phyloP scores from a whole-genome alignment of 2,329 filamentous ascomycete genomes.

The Stagonosporopsis vannaccii region DNA sequence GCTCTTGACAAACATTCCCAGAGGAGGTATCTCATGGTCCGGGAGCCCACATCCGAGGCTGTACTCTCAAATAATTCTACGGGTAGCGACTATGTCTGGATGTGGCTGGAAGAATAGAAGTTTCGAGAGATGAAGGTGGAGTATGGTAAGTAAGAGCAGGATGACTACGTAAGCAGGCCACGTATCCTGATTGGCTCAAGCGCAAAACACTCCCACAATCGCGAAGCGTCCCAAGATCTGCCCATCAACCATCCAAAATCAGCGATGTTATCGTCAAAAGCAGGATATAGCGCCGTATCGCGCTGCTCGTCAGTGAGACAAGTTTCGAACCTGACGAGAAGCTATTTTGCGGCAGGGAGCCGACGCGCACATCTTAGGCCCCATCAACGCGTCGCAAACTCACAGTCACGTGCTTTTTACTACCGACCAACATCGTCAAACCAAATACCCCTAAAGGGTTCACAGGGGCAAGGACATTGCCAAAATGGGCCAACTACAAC shows the following conservation, averaged over 20 bases:
- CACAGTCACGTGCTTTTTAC: slow-evolving; percentile 12
- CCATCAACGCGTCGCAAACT: slow-evolving; percentile 9
- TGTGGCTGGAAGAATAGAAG: not conserved
- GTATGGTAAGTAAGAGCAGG: not conserved
- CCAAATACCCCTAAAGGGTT: not conserved
- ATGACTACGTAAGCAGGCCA: slow-evolving; percentile 6
- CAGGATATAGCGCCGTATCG: not conserved
- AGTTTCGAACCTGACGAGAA: not conserved
- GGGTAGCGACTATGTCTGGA: not conserved
- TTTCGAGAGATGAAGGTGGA: not conserved
- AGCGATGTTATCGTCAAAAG: slow-evolving; percentile 9
- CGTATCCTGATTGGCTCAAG: slow-evolving; percentile 11
- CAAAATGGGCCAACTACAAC: not conserved
- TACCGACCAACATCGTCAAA: not conserved
- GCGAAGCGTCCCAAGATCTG: not conserved
- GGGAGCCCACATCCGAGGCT: no score
- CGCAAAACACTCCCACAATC: not conserved
- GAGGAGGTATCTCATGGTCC: not conserved
- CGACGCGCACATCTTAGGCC: not conserved
- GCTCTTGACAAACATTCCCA: not conserved
- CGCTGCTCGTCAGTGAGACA: not conserved
- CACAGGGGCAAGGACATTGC: not conserved
- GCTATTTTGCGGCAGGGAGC: not conserved
- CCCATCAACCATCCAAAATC: not conserved
- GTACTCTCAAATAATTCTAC: not conserved